phyloP scores from a whole-genome alignment of 2,329 filamentous ascomycete species.

The Amauroascus verrucosus region DNA sequence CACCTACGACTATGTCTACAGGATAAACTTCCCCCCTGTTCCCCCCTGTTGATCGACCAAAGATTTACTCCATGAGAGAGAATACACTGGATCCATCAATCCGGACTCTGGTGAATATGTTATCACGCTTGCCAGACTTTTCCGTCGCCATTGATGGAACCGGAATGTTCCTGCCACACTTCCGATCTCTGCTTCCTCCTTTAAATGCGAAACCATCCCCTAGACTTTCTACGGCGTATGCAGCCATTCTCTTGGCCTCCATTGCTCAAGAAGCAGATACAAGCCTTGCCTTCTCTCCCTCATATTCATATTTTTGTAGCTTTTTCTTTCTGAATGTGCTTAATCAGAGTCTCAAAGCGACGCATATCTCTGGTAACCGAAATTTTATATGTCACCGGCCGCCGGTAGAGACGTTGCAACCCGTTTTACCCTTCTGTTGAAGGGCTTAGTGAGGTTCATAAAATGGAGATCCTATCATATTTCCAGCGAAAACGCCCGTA shows the following conservation, averaged over 20 bases:
- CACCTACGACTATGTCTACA: too few relatives aligned
- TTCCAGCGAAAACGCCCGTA: background rate
- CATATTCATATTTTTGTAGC: background rate
- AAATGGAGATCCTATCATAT: background rate
- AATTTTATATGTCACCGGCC: conserved; percentile 2
- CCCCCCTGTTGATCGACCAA: background rate
- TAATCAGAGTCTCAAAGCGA: background rate
- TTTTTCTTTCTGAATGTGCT: background rate
- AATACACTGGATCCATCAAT: background rate
- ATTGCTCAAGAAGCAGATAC: background rate
- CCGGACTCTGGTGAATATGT: background rate
- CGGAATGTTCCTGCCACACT: background rate
- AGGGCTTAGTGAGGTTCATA: background rate
- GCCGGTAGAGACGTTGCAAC: background rate
- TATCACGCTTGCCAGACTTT: background rate
- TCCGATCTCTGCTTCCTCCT: background rate
- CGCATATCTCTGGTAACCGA: background rate
- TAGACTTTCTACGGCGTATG: background rate
- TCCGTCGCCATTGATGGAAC: background rate
- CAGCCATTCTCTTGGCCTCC: too few relatives aligned
- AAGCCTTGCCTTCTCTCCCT: too few relatives aligned
- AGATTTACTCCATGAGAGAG: background rate
- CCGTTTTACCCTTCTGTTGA: background rate
- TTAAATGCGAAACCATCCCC: background rate
- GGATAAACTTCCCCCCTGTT: background rate